Evolutionary conservation across 495 filamentous ascomycete species (phyloP).

Genomic region (Podospora anserina): DNA sequence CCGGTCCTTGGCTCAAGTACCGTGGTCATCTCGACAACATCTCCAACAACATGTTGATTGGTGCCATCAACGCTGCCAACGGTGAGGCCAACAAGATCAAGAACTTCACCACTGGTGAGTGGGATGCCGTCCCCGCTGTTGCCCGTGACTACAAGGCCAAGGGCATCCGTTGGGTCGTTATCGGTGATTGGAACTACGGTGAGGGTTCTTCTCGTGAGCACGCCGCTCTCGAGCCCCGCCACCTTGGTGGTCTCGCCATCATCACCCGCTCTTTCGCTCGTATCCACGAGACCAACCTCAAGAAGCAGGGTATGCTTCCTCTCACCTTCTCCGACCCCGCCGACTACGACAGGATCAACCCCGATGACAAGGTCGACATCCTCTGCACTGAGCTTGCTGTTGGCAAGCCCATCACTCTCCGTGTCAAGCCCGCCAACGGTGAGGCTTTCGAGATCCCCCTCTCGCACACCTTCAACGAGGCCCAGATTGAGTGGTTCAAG

Average conservation of each 20-base stretch:
- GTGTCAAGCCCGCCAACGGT: slow-evolving; percentile 85
- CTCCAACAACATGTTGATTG: slow-evolving; percentile 99
- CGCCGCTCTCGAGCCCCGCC: slow-evolving; percentile 93
- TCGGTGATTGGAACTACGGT: slow-evolving; percentile 99
- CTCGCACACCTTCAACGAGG: slow-evolving; percentile 92
- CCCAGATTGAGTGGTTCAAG: slow-evolving; percentile 97
- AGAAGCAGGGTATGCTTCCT: slow-evolving; percentile 99
- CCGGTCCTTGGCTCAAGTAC: slow-evolving; percentile 99
- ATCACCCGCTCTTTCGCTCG: slow-evolving; percentile 94
- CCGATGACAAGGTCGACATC: slow-evolving; percentile 87
- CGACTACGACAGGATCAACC: slow-evolving; percentile 96
- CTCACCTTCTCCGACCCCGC: slow-evolving; percentile 90
- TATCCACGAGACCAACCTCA: slow-evolving; percentile 99
- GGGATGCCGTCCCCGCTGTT: slow-evolving; percentile 84
- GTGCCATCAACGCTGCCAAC: slow-evolving; percentile 92
- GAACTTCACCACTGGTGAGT: slow-evolving; percentile 81
- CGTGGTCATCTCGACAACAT: slow-evolving; percentile 99
- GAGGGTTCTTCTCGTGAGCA: slow-evolving; percentile 97
- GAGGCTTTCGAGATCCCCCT: slow-evolving; percentile 76
- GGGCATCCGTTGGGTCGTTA: slow-evolving; percentile 92
- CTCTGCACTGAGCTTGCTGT: slow-evolving; percentile 87
- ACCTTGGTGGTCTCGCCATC: slow-evolving; percentile 95
- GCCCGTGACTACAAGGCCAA: slow-evolving; percentile 98
- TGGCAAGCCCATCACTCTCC: slow-evolving; percentile 89
- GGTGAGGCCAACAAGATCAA: slow-evolving; percentile 97